Conservation (phyloP, 192 early-diverging fungal species). For the Entomortierella beljakovae region DNA sequence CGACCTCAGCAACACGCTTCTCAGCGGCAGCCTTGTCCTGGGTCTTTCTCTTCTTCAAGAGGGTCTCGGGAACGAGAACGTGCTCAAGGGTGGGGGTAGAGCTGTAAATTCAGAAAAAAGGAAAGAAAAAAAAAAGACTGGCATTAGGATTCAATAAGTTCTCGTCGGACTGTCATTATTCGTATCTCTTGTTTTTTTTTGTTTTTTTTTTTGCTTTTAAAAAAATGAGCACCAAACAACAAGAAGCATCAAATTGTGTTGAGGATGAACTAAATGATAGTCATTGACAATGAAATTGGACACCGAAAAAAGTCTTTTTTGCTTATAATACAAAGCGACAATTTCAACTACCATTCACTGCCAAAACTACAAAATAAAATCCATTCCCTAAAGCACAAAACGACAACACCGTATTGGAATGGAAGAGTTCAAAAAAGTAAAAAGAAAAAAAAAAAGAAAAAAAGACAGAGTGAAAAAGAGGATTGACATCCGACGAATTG, state of each 20-base stretch:
- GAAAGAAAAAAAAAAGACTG: slow-evolving; percentile 9
- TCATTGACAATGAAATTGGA: too few relatives aligned
- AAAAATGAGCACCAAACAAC: background rate
- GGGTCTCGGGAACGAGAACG: slow-evolving; percentile 86
- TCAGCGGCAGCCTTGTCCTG: slow-evolving; percentile 78
- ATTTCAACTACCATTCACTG: background rate
- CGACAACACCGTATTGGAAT: background rate
- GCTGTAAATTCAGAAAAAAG: slow-evolving; percentile 44
- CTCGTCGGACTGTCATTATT: slow-evolving; percentile 40
- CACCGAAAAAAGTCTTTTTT: too few relatives aligned
- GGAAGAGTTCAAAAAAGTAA: slow-evolving; percentile 1
- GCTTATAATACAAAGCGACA: background rate
- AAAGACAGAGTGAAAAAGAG: slow-evolving; percentile 12
- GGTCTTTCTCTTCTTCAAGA: slow-evolving; percentile 88
- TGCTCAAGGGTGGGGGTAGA: slow-evolving; percentile 72
- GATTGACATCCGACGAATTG: slow-evolving; percentile 61
- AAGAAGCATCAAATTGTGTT: background rate
- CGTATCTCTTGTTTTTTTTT: slow-evolving; percentile 17
- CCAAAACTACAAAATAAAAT: background rate
- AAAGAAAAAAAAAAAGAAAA: slow-evolving; percentile 10
- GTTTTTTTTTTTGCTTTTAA: too few relatives aligned
- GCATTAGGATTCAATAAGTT: slow-evolving; percentile 32
- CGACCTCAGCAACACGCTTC: slow-evolving; percentile 63
- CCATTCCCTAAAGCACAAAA: background rate
- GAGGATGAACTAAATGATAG: too few relatives aligned